Conservation (phyloP, 768 basidiomycete species). For the Agrocybe pediades region DNA sequence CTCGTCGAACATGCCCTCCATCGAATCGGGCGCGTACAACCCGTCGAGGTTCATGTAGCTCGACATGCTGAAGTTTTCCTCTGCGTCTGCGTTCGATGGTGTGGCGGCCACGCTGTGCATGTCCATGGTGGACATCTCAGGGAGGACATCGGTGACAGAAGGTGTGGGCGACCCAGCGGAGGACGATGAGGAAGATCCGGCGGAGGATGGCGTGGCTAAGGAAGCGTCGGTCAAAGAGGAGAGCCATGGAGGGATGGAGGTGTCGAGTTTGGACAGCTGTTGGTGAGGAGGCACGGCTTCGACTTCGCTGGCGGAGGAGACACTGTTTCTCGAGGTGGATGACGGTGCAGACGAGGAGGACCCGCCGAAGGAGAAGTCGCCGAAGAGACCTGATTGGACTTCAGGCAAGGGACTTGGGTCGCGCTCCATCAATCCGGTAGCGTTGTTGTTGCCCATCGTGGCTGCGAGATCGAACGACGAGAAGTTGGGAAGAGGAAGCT, state of each 20-base stretch:
- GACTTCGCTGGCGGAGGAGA: no score
- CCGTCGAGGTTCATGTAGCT: no score
- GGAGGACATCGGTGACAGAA: background rate
- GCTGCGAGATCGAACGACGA: background rate
- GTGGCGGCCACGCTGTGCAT: background rate
- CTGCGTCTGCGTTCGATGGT: no score
- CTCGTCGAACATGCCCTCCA: no score
- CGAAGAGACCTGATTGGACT: constrained; percentile 16
- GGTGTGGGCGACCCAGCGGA: background rate
- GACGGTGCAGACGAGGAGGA: background rate
- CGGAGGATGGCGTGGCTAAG: background rate
- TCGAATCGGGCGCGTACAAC: no score
- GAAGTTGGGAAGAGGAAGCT: no score
- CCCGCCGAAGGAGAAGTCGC: constrained; percentile 15
- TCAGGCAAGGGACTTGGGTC: constrained; percentile 18
- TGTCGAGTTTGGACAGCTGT: background rate
- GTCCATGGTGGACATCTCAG: background rate
- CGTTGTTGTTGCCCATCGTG: background rate
- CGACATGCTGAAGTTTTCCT: no score
- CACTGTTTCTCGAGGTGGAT: background rate
- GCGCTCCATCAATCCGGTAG: constrained; percentile 10
- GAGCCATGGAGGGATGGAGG: background rate
- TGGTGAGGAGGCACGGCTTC: background rate
- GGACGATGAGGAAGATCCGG: background rate
- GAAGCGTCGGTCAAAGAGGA: background rate